A percentile compares a stretch with the other conserved stretches of the same genome.
Conservation (phyloP, 2,329 filamentous ascomycete species). For the Calycina herbarum region DNA sequence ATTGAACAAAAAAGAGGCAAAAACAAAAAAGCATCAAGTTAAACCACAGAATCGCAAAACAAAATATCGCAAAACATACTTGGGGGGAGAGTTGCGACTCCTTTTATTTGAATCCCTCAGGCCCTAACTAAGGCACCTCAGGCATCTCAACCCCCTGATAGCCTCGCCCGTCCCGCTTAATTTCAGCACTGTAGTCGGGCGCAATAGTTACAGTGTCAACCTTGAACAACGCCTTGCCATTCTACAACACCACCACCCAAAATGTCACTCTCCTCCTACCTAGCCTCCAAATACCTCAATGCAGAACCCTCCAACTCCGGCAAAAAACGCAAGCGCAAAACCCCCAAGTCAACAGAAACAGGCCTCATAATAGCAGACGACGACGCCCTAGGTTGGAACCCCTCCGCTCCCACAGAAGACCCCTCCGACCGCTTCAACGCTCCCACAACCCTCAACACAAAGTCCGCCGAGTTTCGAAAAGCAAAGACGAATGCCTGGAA, state of each 20-base stretch:
- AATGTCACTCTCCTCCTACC: constrained; percentile 76
- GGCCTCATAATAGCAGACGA: constrained; percentile 67
- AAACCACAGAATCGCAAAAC: too few species aligned
- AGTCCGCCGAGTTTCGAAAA: constrained; percentile 64
- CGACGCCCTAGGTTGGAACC: constrained; percentile 46
- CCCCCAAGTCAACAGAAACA: constrained; percentile 52
- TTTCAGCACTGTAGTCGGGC: too few species aligned
- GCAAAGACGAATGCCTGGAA: constrained; percentile 83
- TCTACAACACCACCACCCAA: not conserved
- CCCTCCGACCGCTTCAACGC: constrained; percentile 53
- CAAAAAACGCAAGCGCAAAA: constrained; percentile 63
- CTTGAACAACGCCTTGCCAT: not conserved
- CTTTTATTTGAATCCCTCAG: too few species aligned
- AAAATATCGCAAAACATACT: too few species aligned
- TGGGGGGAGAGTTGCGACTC: too few species aligned
- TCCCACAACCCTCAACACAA: constrained; percentile 50
- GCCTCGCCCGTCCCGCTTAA: too few species aligned
- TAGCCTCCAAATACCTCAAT: constrained; percentile 87
- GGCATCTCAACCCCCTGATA: too few species aligned
- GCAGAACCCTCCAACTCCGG: constrained; percentile 54
- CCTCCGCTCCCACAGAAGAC: constrained; percentile 45
- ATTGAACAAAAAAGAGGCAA: too few species aligned
- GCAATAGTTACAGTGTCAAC: not conserved
- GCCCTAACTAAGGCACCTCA: too few species aligned
- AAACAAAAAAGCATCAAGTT: too few species aligned